Evolutionary conservation across 2,329 filamentous ascomycete genomes (phyloP), one percentile per base, ranked within the genome.

Genomic region (Colletotrichum chrysophilum): DNA sequence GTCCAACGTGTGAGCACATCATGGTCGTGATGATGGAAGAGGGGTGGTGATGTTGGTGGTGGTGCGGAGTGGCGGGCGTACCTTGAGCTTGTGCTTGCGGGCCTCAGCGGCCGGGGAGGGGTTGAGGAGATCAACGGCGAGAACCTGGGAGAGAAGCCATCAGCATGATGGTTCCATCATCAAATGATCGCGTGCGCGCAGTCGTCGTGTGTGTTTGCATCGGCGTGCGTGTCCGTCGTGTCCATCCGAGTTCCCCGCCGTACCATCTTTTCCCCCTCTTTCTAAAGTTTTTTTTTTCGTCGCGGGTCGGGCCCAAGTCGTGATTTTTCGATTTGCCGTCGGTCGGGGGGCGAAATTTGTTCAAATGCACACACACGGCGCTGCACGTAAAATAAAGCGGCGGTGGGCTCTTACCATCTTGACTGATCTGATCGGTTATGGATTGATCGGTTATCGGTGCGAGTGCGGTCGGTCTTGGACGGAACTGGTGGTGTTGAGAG

Each of bases 81-180:
- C 96, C 96, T 99, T 99, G 89, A 99, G 95, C 95, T 99, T 99
- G 95, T 99, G 97, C 95, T 98, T 98, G 92, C 96, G 95, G 86
- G 96, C 96, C 94, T 99, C 97, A 89, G 96, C 93, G 89, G 95
- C 95, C 90, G 96, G 94, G 87, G 94, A 95, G 87, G 97, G 97
- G 95, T 99, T 98, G 90, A 99, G 94, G 86, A 99, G 96, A 93
- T 99, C 97, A 92, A 98, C 95, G 89, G 97, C 97, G 94, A 99
- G 96, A 98, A 98, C 96, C 97, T 98, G 87, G 81, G 78, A 62
- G 76, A 78, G 67, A 71, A 79, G 79, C 77, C 79, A 79, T 82
- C 77, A 75, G 78, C 75, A 71, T 75, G 70, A 75, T 76, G 77
- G 77, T 77, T 77, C 65, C 61, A 62, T 72, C 36, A 67, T 78